phyloP scores from a whole-genome alignment of 805 yeast genomes.

The Huiozyma sinensis region DNA sequence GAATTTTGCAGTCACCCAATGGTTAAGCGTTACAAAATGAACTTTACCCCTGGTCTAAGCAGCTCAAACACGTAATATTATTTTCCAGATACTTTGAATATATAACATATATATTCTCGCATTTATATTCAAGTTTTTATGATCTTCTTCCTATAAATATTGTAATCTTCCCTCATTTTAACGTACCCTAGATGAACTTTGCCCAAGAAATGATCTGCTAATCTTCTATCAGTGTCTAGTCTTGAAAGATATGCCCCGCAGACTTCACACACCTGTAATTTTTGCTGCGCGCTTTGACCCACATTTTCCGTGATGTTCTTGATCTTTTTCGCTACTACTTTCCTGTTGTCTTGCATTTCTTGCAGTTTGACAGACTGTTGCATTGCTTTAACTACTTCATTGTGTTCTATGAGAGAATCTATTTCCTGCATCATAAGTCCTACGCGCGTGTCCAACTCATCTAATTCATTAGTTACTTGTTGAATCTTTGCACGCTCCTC shows the following conservation, averaged over 20 bases:
- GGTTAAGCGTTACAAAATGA: too few relatives aligned
- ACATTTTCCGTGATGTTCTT: constrained; percentile 55
- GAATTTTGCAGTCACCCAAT: too few relatives aligned
- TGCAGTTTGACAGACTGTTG: constrained; percentile 39
- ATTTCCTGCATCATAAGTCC: constrained; percentile 61
- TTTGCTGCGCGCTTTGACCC: constrained; percentile 82
- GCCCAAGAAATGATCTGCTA: constrained; percentile 85
- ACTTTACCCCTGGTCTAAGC: too few relatives aligned
- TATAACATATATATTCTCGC: too few relatives aligned
- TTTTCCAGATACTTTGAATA: too few relatives aligned
- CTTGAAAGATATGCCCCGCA: constrained; percentile 86
- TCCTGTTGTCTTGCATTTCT: constrained; percentile 39
- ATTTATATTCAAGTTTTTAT: too few relatives aligned
- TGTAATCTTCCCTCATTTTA: constrained; percentile 52
- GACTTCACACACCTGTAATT: constrained; percentile 77
- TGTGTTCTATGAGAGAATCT: constrained; percentile 37
- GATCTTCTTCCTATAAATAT: constrained; percentile 11
- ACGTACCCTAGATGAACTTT: constrained; percentile 79
- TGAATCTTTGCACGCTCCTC: constrained; percentile 58
- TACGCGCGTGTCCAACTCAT: constrained; percentile 48
- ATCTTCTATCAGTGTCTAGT: constrained; percentile 74
- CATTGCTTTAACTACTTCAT: constrained; percentile 42
- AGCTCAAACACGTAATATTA: too few relatives aligned
- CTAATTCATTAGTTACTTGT: constrained; percentile 45
- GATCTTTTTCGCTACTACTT: constrained; percentile 43